Conservation (phyloP, 176 grass and related monocot species). For the Calamus simplicifolius region DNA sequence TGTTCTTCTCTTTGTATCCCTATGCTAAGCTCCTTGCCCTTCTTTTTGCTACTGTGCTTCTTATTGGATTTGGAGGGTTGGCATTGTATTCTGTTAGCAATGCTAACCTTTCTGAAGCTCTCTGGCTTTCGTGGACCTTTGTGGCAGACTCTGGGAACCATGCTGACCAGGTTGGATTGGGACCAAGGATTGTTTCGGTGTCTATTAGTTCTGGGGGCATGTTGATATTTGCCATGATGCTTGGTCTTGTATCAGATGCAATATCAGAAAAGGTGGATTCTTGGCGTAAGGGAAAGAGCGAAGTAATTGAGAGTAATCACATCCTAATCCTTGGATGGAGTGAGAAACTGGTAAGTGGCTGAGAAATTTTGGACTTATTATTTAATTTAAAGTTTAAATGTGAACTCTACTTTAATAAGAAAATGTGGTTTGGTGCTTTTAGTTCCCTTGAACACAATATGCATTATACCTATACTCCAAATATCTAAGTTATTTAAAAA, state of each 20-base stretch:
- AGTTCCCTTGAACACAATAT: too few species aligned
- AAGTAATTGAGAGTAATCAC: conserved; percentile 95
- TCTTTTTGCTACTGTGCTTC: conserved; percentile 60
- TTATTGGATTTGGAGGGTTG: conserved; percentile 75
- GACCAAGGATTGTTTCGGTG: conserved; percentile 81
- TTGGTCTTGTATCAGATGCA: conserved; percentile 97
- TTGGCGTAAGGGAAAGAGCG: conserved; percentile 95
- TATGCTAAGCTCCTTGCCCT: conserved; percentile 93
- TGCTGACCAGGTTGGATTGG: conserved; percentile 78
- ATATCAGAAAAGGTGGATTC: conserved; percentile 99
- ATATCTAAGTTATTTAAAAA: too few species aligned
- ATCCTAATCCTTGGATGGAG: conserved; percentile 99
- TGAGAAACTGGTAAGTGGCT: conserved; percentile 73
- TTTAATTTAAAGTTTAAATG: conserved; percentile 9
- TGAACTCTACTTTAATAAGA: background rate
- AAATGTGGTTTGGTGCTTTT: too few species aligned
- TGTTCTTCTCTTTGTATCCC: conserved; percentile 91
- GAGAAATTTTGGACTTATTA: background rate
- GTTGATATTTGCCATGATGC: conserved; percentile 96
- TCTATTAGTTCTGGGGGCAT: conserved; percentile 89
- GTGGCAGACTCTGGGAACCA: conserved; percentile 98
- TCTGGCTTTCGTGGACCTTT: conserved; percentile 99
- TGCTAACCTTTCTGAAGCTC: conserved; percentile 68
- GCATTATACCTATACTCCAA: too few species aligned
- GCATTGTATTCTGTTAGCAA: conserved; percentile 64